A percentile compares a stretch with the other conserved stretches of the same genome.
Conservation (phyloP, 202 grass and related monocot species). For the Digitaria exilis region DNA sequence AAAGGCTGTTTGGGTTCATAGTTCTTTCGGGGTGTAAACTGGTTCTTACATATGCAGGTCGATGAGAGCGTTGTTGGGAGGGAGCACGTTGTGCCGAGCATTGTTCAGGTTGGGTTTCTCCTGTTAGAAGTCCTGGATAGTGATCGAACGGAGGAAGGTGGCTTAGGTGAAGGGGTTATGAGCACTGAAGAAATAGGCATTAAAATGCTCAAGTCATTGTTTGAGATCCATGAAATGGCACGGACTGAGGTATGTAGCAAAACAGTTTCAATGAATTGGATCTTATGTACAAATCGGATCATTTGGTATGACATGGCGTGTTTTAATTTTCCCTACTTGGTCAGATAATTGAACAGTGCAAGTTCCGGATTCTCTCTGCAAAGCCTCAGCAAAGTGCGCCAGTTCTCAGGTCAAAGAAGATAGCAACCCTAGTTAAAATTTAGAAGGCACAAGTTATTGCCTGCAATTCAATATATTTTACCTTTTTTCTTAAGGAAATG, state of each 20-base stretch:
- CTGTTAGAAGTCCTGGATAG: conserved; percentile 61
- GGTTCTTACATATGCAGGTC: conserved; percentile 56
- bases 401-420: conserved; percentile 59
- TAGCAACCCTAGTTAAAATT: conserved; percentile 13
- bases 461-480: neutral
- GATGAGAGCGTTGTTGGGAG: conserved; percentile 69
- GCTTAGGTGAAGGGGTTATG: conserved; percentile 38
- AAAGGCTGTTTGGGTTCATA: conserved; percentile 11
- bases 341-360: conserved; percentile 92
- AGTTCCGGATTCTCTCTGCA: conserved; percentile 74
- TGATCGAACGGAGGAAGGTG: conserved; percentile 44
- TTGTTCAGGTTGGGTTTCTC: conserved; percentile 77
- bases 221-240: conserved; percentile 78
- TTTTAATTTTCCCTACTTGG: conserved; percentile 31
- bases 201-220: conserved; percentile 75
- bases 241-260: conserved; percentile 61
- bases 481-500: no score
- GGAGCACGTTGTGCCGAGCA: conserved; percentile 78
- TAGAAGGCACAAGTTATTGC: neutral
- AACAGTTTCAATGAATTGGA: neutral
- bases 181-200: conserved; percentile 63
- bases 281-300: neutral
- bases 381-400: conserved; percentile 71
- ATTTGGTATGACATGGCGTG: conserved; percentile 29
- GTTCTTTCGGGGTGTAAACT: neutral